phyloP scores from a whole-genome alignment of 768 basidiomycete species.

The Roridomyces roridus region DNA sequence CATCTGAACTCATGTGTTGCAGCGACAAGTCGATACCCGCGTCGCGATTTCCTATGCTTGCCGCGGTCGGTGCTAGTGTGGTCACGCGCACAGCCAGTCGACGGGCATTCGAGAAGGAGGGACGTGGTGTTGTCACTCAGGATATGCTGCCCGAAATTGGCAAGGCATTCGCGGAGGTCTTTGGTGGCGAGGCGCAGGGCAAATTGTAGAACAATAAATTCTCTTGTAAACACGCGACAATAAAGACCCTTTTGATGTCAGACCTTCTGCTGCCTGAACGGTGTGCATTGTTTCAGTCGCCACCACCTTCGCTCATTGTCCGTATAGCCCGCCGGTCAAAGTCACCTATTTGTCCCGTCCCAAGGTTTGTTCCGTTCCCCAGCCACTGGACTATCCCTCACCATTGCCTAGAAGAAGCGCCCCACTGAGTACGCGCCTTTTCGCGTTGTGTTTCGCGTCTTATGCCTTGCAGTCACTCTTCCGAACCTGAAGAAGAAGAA shows the following conservation, averaged over 20 bases:
- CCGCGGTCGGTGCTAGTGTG: slow-evolving; percentile 86
- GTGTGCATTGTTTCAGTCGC: neutral
- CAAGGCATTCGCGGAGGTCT: slow-evolving; percentile 73
- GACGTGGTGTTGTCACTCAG: slow-evolving; percentile 82
- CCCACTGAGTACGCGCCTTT: slow-evolving; percentile 6
- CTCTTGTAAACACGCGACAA: neutral
- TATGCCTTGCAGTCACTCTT: neutral
- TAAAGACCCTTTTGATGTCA: neutral
- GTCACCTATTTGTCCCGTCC: slow-evolving; percentile 20
- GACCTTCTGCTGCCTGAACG: neutral
- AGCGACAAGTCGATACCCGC: slow-evolving; percentile 62
- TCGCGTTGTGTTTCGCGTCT: slow-evolving; percentile 11
- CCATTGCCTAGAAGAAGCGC: neutral
- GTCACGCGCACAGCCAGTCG: slow-evolving; percentile 87
- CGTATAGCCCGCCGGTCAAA: slow-evolving; percentile 12
- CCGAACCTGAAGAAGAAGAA: slow-evolving; percentile 17
- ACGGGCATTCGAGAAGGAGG: slow-evolving; percentile 75
- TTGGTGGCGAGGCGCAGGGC: slow-evolving; percentile 57
- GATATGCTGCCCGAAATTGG: slow-evolving; percentile 76
- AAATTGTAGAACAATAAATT: slow-evolving; percentile 17
- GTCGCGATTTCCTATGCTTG: slow-evolving; percentile 80
- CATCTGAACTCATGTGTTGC: neutral
- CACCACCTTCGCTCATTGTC: neutral
- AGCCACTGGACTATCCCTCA: neutral
- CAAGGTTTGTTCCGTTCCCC: slow-evolving; percentile 12